A percentile compares a stretch with the other conserved stretches of the same genome.
phyloP scores from a whole-genome alignment of 192 early-diverging fungal species.

The Powellomyces hirtus region DNA sequence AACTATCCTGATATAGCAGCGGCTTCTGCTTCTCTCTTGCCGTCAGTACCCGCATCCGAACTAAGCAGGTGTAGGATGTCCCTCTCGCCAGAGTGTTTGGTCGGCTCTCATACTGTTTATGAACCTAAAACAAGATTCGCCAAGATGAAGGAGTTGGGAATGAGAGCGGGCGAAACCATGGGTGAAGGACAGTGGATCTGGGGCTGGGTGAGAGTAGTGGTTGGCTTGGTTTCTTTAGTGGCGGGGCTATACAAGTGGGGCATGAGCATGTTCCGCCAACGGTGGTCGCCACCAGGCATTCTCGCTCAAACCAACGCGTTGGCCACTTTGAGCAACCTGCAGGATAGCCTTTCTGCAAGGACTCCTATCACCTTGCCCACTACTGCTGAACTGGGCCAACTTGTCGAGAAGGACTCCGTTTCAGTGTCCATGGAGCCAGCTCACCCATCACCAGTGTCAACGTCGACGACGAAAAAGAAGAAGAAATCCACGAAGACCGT shows the following conservation, averaged over 20 bases:
- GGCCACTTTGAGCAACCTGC: background rate
- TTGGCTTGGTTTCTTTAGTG: background rate
- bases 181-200: conserved; percentile 6
- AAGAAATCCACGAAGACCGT: background rate
- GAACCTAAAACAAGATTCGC: conserved; percentile 4
- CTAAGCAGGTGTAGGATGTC: background rate
- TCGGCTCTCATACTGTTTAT: conserved; percentile 39
- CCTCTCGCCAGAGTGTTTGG: conserved; percentile 38
- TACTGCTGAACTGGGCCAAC: background rate
- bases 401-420: background rate
- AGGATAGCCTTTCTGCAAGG: background rate
- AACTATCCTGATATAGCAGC: conserved; percentile 55
- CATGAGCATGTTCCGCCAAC: background rate
- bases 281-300: background rate
- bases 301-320: no score
- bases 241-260: background rate
- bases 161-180: background rate
- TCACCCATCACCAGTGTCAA: background rate
- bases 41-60: conserved; percentile 6
- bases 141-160: background rate
- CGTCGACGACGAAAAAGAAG: background rate
- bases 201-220: background rate
- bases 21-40: conserved; percentile 1
- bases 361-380: background rate
- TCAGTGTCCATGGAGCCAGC: background rate